Percentiles rank a stretch among this genome's conserved stretches.
These are phyloP conservation scores for Alternaria dauci DNA, from an alignment of 2,329 filamentous ascomycete species.

Conservation along the genomic window DNA sequence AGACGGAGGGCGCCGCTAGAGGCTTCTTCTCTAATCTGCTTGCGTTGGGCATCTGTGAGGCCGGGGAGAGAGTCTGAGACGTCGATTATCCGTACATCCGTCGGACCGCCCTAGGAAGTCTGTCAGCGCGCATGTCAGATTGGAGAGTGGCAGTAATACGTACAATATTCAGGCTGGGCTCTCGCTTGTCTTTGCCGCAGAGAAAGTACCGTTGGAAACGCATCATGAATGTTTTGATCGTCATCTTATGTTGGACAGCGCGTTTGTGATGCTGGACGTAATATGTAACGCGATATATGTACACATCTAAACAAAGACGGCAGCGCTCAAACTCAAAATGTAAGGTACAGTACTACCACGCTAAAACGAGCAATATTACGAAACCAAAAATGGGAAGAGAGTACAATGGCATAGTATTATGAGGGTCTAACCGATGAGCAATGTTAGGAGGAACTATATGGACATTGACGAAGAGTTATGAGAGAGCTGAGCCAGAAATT, in stretches of 20 bases:
- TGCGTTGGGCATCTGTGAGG: conserved; percentile 40
- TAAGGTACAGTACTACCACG: not conserved
- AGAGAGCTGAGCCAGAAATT: conserved; percentile 19
- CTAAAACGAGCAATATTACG: conserved; percentile 2
- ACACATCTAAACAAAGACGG: not conserved
- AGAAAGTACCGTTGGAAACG: not conserved
- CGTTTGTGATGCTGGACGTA: not conserved
- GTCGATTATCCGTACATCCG: conserved; percentile 42
- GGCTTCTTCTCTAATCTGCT: conserved; percentile 43
- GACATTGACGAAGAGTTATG: not conserved
- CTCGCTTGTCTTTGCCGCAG: not conserved
- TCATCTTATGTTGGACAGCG: not conserved
- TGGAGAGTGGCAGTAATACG: not conserved
- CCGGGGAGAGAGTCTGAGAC: conserved; percentile 39
- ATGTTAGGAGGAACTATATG: not conserved
- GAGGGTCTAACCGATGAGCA: conserved; percentile 3
- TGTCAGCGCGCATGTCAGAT: not conserved
- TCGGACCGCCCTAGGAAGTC: conserved; percentile 36
- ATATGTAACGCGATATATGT: not conserved
- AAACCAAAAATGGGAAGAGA: conserved; percentile 7
- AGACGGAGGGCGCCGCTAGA: conserved; percentile 40
- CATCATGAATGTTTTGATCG: not conserved
- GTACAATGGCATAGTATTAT: not conserved
- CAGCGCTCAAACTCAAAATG: not conserved
- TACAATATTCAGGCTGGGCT: not conserved